Base-by-base conservation (phyloP, 345 rosid species). In the Gossypioides kirkii region DNA sequence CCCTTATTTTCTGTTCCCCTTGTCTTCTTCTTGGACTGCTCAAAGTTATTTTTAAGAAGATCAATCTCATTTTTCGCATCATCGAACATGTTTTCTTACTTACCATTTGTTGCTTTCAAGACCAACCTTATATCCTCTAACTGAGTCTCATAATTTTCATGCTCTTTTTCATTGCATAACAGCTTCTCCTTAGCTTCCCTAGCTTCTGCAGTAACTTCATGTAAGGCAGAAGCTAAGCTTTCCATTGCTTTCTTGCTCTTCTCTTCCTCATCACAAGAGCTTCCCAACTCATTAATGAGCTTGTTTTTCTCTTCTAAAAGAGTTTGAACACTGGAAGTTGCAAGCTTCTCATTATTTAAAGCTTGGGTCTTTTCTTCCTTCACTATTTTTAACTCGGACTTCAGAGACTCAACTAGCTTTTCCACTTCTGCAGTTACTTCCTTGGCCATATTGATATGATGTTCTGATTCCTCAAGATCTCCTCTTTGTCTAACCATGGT, bases 201-300 rank as follows among this genome's bases (percentile, higher is more conserved):
- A 38, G 91, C 97, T 84, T 95, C 99, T 14, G 86, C 84, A 1
- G 98, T 92, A 28, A 89, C 97, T 85, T 95, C 99, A 59, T 92
- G 99, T 38, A 95, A 84, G 16, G 99, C 98, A 2, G 96, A 90
- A 74, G 99, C 97, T 75, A 95, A 87, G 68, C 89, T 95, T 82
- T 95, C 99, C 94, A 91, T 92, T 49, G 98, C 99, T 84, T 89
- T 89, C 85, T 95, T 92, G 89, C 93, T 89, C 90, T 87, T 95
- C 81, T 91, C 96, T 70, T 92, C 98, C 85, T 92, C 98, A 20
- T 87, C 90, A 79, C 81, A 86, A 32, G 92, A 85, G 72, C 65
- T 86, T 77, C 89, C 91, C 74, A 92, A 73, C 36, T 95, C 94
- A 50, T 84, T 81, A 46, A 91, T 83, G 36, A 91, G 93, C 61